These are phyloP conservation scores for Cyberlindnera xylosilytica DNA, from an alignment of 805 yeast genomes.

Conservation along the genomic window DNA sequence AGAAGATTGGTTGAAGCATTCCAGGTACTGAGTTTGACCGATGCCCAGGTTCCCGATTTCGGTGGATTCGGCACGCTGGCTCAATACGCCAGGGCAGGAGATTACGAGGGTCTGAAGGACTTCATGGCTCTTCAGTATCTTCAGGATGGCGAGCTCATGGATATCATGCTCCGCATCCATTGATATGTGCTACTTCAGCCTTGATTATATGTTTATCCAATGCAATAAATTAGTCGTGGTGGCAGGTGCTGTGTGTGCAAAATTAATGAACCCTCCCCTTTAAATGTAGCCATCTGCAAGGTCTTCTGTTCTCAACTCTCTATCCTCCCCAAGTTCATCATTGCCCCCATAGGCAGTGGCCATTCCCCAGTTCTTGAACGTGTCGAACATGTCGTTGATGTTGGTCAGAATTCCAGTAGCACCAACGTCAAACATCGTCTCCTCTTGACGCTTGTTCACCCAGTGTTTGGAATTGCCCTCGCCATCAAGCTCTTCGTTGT, in stretches of 20 bases:
- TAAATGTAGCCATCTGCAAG: conserved; percentile 10
- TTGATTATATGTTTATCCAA: too few relatives aligned
- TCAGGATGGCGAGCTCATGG: conserved; percentile 33
- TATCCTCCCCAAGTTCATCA: conserved; percentile 3
- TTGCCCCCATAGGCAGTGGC: conserved; percentile 5
- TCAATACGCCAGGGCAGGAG: conserved; percentile 30
- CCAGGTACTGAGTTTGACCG: conserved; percentile 28
- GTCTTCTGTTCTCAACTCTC: conserved; percentile 5
- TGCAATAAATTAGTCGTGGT: too few relatives aligned
- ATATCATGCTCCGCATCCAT: conserved; percentile 33
- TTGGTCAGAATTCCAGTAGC: conserved; percentile 71
- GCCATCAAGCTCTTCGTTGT: conserved; percentile 17
- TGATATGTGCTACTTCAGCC: too few relatives aligned
- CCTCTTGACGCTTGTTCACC: conserved; percentile 41
- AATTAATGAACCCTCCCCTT: background rate
- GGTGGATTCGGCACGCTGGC: conserved; percentile 19
- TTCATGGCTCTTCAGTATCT: conserved; percentile 21
- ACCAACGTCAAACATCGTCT: conserved; percentile 48
- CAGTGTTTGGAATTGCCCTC: conserved; percentile 34
- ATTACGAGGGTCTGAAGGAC: conserved; percentile 27
- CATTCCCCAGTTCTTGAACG: conserved; percentile 33
- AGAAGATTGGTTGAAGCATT: conserved; percentile 23
- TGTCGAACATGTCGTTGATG: conserved; percentile 55
- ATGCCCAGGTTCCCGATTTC: conserved; percentile 20
- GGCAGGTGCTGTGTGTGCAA: too few relatives aligned